Conservation (phyloP, 176 grass and related monocot species). For the Oryza meridionalis region DNA sequence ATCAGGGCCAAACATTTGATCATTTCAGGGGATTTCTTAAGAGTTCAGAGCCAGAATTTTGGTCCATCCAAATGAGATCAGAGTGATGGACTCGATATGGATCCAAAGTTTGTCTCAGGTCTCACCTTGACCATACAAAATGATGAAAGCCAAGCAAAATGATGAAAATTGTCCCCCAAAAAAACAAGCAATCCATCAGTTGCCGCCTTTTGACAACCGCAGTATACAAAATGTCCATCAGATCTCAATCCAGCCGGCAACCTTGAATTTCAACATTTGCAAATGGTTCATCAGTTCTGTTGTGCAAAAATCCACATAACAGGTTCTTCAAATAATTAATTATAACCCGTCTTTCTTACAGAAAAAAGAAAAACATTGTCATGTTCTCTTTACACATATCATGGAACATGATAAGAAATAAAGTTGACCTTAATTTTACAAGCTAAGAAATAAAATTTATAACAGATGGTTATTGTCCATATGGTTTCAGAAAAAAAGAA, state of each 20-base stretch:
- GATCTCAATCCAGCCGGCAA: neutral
- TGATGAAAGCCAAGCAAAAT: neutral
- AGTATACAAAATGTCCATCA: neutral
- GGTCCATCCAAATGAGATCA: neutral
- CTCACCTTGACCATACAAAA: neutral
- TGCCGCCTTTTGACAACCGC: neutral
- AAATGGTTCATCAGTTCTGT: neutral
- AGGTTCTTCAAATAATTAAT: neutral
- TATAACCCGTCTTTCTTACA: constrained; percentile 18
- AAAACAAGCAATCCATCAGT: neutral
- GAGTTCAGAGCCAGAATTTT: neutral
- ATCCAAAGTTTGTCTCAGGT: too few species aligned
- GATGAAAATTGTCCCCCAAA: neutral
- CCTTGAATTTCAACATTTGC: neutral
- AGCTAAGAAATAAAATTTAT: constrained; percentile 9
- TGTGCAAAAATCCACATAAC: constrained; percentile 20
- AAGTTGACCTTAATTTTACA: constrained; percentile 43
- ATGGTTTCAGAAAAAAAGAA: neutral
- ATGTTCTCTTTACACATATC: neutral
- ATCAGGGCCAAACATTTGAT: too few species aligned
- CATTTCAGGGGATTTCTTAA: neutral
- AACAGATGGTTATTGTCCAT: constrained; percentile 33
- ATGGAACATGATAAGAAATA: constrained; percentile 9
- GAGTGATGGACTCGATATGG: neutral
- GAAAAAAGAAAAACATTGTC: neutral